These are phyloP conservation scores for Cutaneotrichosporon cyanovorans DNA, from an alignment of 1,284 basidiomycete genomes.

Conservation along the genomic window DNA sequence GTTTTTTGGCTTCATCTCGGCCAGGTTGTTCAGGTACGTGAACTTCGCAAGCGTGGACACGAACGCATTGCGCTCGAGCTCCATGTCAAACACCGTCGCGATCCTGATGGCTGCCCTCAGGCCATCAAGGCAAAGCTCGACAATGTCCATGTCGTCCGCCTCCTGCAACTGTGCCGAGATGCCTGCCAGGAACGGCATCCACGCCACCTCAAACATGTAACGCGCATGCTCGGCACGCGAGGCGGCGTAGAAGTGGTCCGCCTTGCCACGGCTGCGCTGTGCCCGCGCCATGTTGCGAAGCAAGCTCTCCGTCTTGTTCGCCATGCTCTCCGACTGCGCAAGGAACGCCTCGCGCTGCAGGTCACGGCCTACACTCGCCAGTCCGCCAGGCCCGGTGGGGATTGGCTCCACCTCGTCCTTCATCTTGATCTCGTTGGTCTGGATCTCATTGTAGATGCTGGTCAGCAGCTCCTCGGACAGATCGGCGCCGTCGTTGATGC, in stretches of 20 bases:
- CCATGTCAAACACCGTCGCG: slow-evolving; percentile 89
- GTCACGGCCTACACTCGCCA: slow-evolving; percentile 84
- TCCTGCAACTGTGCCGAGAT: slow-evolving; percentile 86
- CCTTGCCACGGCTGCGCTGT: slow-evolving; percentile 60
- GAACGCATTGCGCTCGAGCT: slow-evolving; percentile 90
- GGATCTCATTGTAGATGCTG: slow-evolving; percentile 80
- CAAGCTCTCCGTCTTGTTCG: slow-evolving; percentile 88
- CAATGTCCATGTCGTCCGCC: slow-evolving; percentile 81
- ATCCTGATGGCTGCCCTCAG: slow-evolving; percentile 89
- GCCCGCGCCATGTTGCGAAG: slow-evolving; percentile 83
- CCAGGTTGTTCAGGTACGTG: slow-evolving; percentile 90
- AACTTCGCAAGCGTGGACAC: slow-evolving; percentile 96
- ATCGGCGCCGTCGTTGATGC: slow-evolving; percentile 83
- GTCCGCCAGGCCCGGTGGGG: slow-evolving; percentile 53
- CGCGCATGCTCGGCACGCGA: slow-evolving; percentile 89
- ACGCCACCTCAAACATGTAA: slow-evolving; percentile 97
- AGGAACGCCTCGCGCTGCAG: slow-evolving; percentile 90
- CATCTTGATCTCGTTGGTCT: slow-evolving; percentile 88
- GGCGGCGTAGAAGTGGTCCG: slow-evolving; percentile 86
- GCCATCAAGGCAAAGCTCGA: slow-evolving; percentile 86
- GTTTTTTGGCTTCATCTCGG: slow-evolving; percentile 97
- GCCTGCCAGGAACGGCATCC: slow-evolving; percentile 92
- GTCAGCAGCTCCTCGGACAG: slow-evolving; percentile 75
- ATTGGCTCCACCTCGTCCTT: slow-evolving; percentile 79
- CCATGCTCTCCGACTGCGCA: slow-evolving; percentile 88